Evolutionary conservation across 106 monocot species (phyloP).

Genomic region (Posidonia australis): DNA sequence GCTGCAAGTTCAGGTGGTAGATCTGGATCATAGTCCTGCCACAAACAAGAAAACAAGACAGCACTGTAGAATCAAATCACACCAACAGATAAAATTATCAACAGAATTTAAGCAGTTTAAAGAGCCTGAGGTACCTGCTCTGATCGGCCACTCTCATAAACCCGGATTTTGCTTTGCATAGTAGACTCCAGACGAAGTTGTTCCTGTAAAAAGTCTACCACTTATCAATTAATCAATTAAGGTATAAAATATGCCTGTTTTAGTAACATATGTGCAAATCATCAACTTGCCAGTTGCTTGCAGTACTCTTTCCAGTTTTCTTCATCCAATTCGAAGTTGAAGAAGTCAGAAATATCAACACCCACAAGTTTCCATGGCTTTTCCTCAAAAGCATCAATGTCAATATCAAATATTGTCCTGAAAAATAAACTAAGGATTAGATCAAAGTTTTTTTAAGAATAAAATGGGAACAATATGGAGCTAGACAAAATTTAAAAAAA

Average conservation of each 20-base stretch:
- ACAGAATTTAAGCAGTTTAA: not conserved
- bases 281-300: conserved; percentile 59
- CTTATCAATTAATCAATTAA: not conserved
- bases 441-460: not conserved
- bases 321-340: conserved; percentile 92
- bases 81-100: not conserved
- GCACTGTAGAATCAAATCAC: not conserved
- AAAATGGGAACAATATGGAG: no score
- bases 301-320: conserved; percentile 79
- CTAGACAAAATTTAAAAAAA: no score
- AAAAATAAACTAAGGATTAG: not conserved
- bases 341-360: conserved; percentile 80
- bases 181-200: conserved; percentile 91
- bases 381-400: conserved; percentile 88
- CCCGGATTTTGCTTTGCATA: conserved; percentile 95
- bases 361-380: conserved; percentile 91
- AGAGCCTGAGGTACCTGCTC: conserved; percentile 43
- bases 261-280: not conserved
- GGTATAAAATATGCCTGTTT: not conserved
- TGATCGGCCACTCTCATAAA: conserved; percentile 92
- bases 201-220: conserved; percentile 31
- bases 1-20: conserved; percentile 98
- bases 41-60: conserved; percentile 5
- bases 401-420: conserved; percentile 95
- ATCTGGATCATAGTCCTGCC: conserved; percentile 94